phyloP scores from a whole-genome alignment of 371 early-diverging fungal genomes.

The Mucor velutinosus region DNA sequence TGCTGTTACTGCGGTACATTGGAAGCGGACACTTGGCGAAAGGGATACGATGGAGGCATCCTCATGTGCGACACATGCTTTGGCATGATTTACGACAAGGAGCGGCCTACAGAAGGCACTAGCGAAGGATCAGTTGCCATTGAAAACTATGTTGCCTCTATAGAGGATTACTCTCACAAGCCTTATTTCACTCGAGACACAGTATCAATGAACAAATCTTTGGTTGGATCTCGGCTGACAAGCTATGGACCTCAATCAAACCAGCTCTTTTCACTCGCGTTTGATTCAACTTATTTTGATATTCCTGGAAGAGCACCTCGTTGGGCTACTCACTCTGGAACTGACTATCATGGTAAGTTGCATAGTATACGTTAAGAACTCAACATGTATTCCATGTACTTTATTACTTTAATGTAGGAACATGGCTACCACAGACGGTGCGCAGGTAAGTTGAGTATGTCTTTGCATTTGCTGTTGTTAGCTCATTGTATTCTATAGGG shows the following conservation, averaged over 20 bases:
- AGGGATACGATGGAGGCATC: slow-evolving; percentile 78
- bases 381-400: not conserved
- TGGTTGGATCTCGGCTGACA: slow-evolving; percentile 53
- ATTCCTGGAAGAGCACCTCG: slow-evolving; percentile 90
- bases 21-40: slow-evolving; percentile 55
- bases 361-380: not conserved
- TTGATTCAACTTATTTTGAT: slow-evolving; percentile 85
- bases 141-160: slow-evolving; percentile 51
- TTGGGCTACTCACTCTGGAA: slow-evolving; percentile 90
- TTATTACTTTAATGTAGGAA: slow-evolving; percentile 57
- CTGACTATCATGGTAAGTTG: slow-evolving; percentile 80
- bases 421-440: slow-evolving; percentile 93
- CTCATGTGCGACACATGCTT: slow-evolving; percentile 86
- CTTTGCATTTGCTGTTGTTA: not conserved
- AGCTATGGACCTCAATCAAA: slow-evolving; percentile 79
- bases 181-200: slow-evolving; percentile 79
- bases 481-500: slow-evolving; percentile 35
- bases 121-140: not conserved
- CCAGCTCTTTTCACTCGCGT: slow-evolving; percentile 77
- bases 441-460: slow-evolving; percentile 53
- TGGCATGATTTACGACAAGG: slow-evolving; percentile 55
- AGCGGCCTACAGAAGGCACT: slow-evolving; percentile 7
- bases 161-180: slow-evolving; percentile 81
- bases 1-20: slow-evolving; percentile 53
- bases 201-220: slow-evolving; percentile 54